Conservation (phyloP, 257 asterid species). For the Primulina tabacum region DNA sequence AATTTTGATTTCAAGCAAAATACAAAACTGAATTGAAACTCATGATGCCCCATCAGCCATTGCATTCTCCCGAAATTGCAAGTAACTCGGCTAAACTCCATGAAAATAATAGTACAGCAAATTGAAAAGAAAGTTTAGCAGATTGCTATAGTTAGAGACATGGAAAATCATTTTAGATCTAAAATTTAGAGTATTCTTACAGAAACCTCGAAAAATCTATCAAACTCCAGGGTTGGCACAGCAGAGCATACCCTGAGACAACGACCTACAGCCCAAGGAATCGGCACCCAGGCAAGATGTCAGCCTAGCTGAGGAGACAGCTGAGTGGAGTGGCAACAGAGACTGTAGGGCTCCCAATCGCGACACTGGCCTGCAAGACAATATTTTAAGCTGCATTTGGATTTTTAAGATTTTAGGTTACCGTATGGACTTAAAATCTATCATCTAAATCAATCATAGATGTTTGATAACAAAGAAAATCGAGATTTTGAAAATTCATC, state of each 20-base stretch:
- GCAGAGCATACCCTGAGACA: constrained; percentile 67
- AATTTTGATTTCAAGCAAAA: neutral
- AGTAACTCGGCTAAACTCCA: neutral
- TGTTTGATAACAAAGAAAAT: neutral
- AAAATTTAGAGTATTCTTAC: constrained; percentile 32
- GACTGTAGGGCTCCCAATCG: constrained; percentile 46
- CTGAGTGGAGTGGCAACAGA: constrained; percentile 46
- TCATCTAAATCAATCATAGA: too few species aligned
- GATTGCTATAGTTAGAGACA: too few species aligned
- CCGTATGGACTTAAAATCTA: too few species aligned
- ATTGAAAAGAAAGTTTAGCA: neutral
- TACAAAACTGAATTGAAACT: neutral
- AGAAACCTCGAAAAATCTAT: constrained; percentile 37
- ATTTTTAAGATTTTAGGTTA: too few species aligned
- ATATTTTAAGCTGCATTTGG: too few species aligned
- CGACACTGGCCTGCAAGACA: neutral
- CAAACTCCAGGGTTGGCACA: constrained; percentile 62
- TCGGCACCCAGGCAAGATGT: constrained; percentile 47
- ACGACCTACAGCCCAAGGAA: constrained; percentile 44
- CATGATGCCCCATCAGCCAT: neutral
- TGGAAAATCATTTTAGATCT: too few species aligned
- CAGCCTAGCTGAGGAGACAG: constrained; percentile 52
- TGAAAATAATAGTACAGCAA: neutral
- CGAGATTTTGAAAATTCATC: too few species aligned
- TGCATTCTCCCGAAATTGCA: neutral